Percentiles rank a stretch among this genome's conserved stretches.
phyloP scores from a whole-genome alignment of 139 green algal genomes.

The Tetradesmus lagerheimii region DNA sequence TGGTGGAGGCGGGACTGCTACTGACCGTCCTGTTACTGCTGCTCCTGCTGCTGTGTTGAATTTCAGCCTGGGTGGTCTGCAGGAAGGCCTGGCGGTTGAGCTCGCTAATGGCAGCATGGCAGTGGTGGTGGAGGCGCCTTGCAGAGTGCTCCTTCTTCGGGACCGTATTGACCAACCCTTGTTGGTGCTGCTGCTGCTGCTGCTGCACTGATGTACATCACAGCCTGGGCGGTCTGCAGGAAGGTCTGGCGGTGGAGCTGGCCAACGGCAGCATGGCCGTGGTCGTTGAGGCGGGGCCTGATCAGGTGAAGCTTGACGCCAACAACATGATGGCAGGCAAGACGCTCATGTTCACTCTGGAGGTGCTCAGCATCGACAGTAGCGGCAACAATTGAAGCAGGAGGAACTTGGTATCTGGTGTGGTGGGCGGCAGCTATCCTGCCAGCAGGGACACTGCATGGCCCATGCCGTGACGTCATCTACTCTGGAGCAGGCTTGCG shows the following conservation, averaged over 20 bases:
- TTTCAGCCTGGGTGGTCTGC: constrained; percentile 81
- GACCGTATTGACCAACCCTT: neutral
- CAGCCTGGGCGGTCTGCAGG: constrained; percentile 58
- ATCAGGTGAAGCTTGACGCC: constrained; percentile 79
- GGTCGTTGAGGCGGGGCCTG: constrained; percentile 23
- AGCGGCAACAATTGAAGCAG: constrained; percentile 34
- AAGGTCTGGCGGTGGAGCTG: constrained; percentile 82
- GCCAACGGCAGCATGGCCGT: constrained; percentile 62
- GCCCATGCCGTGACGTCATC: too few species aligned
- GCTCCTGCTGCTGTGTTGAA: neutral
- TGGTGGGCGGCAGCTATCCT: too few species aligned
- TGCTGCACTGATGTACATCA: constrained; percentile 60
- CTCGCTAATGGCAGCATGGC: constrained; percentile 83
- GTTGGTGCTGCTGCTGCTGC: too few species aligned
- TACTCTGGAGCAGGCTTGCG: too few species aligned
- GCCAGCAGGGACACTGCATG: too few species aligned
- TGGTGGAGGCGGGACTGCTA: neutral
- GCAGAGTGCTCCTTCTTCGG: too few species aligned
- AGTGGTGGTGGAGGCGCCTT: constrained; percentile 68
- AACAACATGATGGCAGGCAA: constrained; percentile 91
- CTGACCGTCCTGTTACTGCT: neutral
- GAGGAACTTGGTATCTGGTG: too few species aligned
- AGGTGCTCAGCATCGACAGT: constrained; percentile 76
- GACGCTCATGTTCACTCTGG: constrained; percentile 78
- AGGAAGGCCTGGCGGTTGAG: constrained; percentile 79